phyloP scores from a whole-genome alignment of 208 protist species.

The Herpetomonas tarakana region DNA sequence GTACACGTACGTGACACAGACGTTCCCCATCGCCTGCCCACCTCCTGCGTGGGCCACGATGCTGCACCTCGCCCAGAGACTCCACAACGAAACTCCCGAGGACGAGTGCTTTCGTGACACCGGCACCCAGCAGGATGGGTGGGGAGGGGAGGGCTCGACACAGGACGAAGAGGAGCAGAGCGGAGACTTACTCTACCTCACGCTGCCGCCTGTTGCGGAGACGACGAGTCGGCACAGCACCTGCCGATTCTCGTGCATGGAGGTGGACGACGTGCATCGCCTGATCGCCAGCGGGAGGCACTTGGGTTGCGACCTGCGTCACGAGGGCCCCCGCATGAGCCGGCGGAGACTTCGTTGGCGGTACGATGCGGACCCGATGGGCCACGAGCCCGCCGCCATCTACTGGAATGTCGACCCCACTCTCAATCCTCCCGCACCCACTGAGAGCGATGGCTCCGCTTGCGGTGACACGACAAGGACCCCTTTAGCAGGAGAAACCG shows the following conservation, averaged over 20 bases:
- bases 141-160: not conserved
- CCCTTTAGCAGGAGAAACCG: too few relatives aligned
- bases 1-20: slow-evolving; percentile 57
- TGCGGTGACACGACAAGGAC: too few relatives aligned
- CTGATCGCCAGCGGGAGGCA: slow-evolving; percentile 28
- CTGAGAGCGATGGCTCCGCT: too few relatives aligned
- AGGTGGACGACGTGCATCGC: slow-evolving; percentile 23
- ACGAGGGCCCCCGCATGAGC: slow-evolving; percentile 22
- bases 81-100: slow-evolving; percentile 33
- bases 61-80: slow-evolving; percentile 52
- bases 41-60: slow-evolving; percentile 60
- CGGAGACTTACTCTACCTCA: slow-evolving; percentile 14
- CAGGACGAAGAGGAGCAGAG: slow-evolving; percentile 6
- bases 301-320: slow-evolving; percentile 29
- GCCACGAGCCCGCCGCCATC: slow-evolving; percentile 45
- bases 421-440: not conserved
- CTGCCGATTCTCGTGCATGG: slow-evolving; percentile 38
- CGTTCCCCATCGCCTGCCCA: slow-evolving; percentile 53
- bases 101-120: not conserved
- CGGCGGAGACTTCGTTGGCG: slow-evolving; percentile 44
- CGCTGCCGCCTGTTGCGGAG: slow-evolving; percentile 7
- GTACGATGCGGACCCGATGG: slow-evolving; percentile 37
- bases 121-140: not conserved
- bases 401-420: slow-evolving; percentile 51
- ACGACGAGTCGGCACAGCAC: not conserved